These are phyloP conservation scores for Ascochyta fabae DNA, from an alignment of 2,329 filamentous ascomycete species.

Conservation along the genomic window DNA sequence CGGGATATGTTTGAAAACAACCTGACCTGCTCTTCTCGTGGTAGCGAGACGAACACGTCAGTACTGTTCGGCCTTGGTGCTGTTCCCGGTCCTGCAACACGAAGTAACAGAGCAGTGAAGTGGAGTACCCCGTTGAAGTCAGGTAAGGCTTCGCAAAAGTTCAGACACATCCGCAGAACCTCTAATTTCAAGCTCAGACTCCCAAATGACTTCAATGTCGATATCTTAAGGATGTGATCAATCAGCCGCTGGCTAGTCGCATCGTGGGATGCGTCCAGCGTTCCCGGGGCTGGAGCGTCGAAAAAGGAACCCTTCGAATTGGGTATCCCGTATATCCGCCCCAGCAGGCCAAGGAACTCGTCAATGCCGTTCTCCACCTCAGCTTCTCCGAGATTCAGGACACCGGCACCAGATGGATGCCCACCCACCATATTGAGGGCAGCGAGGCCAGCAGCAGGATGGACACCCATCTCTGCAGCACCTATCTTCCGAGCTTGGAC, in stretches of 20 bases:
- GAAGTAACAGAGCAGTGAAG: constrained; percentile 83
- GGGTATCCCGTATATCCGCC: constrained; percentile 53
- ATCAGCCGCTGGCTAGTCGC: constrained; percentile 49
- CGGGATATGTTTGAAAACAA: constrained; percentile 86
- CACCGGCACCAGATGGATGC: constrained; percentile 77
- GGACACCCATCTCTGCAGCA: constrained; percentile 94
- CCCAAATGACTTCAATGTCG: constrained; percentile 67
- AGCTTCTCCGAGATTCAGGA: constrained; percentile 61
- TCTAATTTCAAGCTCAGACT: constrained; percentile 83
- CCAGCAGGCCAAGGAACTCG: constrained; percentile 50
- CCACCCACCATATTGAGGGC: constrained; percentile 63
- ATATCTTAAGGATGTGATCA: constrained; percentile 65
- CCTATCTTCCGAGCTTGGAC: constrained; percentile 91
- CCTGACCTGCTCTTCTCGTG: constrained; percentile 82
- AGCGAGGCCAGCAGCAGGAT: constrained; percentile 86
- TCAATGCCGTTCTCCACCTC: constrained; percentile 51
- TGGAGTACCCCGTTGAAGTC: constrained; percentile 89
- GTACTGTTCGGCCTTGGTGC: constrained; percentile 72
- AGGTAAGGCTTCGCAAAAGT: constrained; percentile 90
- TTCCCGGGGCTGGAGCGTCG: constrained; percentile 13
- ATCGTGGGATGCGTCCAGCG: constrained; percentile 14
- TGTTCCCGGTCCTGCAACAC: constrained; percentile 80
- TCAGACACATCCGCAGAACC: constrained; percentile 86
- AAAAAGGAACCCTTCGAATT: constrained; percentile 34
- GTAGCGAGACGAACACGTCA: constrained; percentile 73